Conservation (phyloP, 1,139 yeast genomes). For the Yamadazyma membranifaciens region DNA sequence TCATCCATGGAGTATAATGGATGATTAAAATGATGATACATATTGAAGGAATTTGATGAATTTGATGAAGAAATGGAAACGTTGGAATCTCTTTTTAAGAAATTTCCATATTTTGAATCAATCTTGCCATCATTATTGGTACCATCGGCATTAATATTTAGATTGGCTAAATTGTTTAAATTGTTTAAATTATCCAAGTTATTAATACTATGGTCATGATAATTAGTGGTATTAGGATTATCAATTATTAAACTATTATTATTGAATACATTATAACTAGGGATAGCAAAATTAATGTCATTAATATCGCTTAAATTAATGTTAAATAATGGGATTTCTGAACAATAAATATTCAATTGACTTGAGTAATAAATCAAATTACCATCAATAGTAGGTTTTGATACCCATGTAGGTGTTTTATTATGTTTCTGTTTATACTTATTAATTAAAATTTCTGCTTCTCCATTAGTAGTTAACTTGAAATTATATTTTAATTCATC, state of each 20-base stretch:
- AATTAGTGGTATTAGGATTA: not conserved
- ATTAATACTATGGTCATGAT: not conserved
- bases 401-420: constrained; percentile 46
- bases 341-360: constrained; percentile 57
- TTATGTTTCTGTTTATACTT: constrained; percentile 30
- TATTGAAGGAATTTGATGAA: constrained; percentile 22
- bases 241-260: constrained; percentile 21
- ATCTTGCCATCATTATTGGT: constrained; percentile 17
- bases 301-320: constrained; percentile 20
- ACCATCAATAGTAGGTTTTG: constrained; percentile 56
- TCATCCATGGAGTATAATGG: constrained; percentile 42
- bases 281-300: constrained; percentile 27
- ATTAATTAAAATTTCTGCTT: constrained; percentile 36
- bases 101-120: constrained; percentile 25
- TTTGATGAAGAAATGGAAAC: constrained; percentile 32
- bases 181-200: not conserved
- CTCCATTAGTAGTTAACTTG: constrained; percentile 18
- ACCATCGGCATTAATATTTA: not conserved
- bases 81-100: constrained; percentile 40
- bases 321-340: constrained; percentile 47
- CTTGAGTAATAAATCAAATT: constrained; percentile 58
- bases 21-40: constrained; percentile 43
- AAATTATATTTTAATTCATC: constrained; percentile 2
- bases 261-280: constrained; percentile 24
- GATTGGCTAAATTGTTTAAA: not conserved